Evolutionary conservation across 2,329 filamentous ascomycete genomes (phyloP), one percentile per base, ranked within the genome.

Genomic region (Aspergillus pseudoviridinutans): DNA sequence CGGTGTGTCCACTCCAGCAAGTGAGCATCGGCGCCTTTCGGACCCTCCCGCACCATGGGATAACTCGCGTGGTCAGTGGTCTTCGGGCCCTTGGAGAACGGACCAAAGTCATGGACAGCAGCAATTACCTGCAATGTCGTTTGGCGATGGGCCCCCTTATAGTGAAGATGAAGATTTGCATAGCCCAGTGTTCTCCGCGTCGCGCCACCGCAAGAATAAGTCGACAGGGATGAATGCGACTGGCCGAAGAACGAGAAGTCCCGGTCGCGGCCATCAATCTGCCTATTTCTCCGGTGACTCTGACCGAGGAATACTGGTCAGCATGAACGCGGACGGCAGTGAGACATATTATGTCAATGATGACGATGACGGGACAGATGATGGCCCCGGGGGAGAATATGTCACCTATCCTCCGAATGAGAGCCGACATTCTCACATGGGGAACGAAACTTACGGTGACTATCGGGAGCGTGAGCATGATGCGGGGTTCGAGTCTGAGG

Each of bases 81-180:
- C 81, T 27, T 78, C 80, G 5, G 80, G 78, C 17, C 75, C 79
- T 5, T 82, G 74, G 70, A 69, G 68, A 47, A 69, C 56, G 63
- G 81, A 68, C 75, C 83, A 64, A 74, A 76, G 81, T 35, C 82
- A 84, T 61, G 82, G 80, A 63, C 87, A 83, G 54, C 85, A 90
- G 64, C 89, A 92, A 68, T 80, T 95, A 17, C 88, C 91, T 9
- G 89, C 90, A 22, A 92, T 94, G 70, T 85, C 91, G 51, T 93
- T 94, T 66, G 90, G 86, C 3, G 91, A 94, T 70, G 92, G 92
- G 0, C 92, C 92, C 24, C 93, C 92, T 2, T 97, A 92, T 78
- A 96, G 91, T 74, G 92, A 97, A 76, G 92, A 97, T 68, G 92
- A 97, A 66, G 94, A 97, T 74, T 82, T 97, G 47, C 91, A 94